Conservation (phyloP, 2,329 filamentous ascomycete genomes). For the Aspergillus hiratsukae region DNA sequence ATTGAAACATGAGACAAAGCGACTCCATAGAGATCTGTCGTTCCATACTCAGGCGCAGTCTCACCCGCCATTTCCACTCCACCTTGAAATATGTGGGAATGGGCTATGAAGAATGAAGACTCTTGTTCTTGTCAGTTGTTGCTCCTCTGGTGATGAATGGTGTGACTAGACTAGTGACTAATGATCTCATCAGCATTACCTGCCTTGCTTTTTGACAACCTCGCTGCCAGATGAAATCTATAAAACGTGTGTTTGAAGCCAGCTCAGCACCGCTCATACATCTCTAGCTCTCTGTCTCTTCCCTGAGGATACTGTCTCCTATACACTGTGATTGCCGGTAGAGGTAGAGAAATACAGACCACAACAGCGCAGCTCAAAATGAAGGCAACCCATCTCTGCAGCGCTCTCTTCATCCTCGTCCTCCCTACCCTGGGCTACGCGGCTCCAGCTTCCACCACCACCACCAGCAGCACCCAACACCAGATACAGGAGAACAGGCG, state of each 20-base stretch:
- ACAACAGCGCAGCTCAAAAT: constrained; percentile 2
- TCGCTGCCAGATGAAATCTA: not conserved
- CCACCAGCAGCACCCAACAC: not conserved
- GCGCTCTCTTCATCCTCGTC: constrained; percentile 12
- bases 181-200: not conserved
- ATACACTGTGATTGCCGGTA: not conserved
- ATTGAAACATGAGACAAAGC: not conserved
- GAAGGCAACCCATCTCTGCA: constrained; percentile 3
- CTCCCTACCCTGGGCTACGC: constrained; percentile 12
- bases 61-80: not conserved
- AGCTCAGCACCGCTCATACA: not conserved
- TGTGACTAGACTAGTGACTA: not conserved
- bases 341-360: not conserved
- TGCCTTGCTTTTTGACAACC: not conserved
- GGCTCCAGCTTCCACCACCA: constrained; percentile 3
- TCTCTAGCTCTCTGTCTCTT: not conserved
- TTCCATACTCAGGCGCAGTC: not conserved
- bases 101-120: not conserved
- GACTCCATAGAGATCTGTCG: not conserved
- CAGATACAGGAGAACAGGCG: not conserved
- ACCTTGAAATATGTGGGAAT: not conserved
- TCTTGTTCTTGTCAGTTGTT: not conserved
- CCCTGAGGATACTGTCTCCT: not conserved
- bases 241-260: not conserved
- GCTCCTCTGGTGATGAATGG: not conserved